Evolutionary conservation across 257 asterid genomes (phyloP).

Genomic region (Verbascum thapsus): DNA sequence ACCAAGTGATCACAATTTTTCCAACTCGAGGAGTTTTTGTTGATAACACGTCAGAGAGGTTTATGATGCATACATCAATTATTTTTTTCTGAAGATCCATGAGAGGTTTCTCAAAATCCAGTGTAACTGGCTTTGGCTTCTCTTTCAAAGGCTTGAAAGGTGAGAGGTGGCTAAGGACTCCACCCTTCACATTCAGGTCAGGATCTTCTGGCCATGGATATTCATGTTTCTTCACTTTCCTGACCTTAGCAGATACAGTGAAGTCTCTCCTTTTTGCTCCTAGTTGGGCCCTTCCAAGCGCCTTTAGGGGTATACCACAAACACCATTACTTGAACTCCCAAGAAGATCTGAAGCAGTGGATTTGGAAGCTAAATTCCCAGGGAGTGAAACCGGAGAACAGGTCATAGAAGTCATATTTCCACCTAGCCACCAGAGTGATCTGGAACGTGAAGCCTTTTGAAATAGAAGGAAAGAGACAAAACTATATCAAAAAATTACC

Average conservation of each 20-base stretch:
- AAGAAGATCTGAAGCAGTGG: slow-evolving; percentile 75
- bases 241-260: slow-evolving; percentile 57
- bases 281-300: slow-evolving; percentile 59
- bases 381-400: slow-evolving; percentile 60
- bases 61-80: slow-evolving; percentile 53
- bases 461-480: slow-evolving; percentile 1
- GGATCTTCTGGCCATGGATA: slow-evolving; percentile 88
- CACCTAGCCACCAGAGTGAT: slow-evolving; percentile 29
- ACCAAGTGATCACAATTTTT: slow-evolving; percentile 18
- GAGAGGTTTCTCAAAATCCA: slow-evolving; percentile 93
- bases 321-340: slow-evolving; percentile 67
- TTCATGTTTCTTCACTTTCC: slow-evolving; percentile 74
- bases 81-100: slow-evolving; percentile 77
- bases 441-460: slow-evolving; percentile 15
- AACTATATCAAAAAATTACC: not conserved
- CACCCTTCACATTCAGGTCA: slow-evolving; percentile 89
- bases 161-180: slow-evolving; percentile 83
- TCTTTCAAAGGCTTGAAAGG: slow-evolving; percentile 91
- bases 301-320: slow-evolving; percentile 67
- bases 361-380: slow-evolving; percentile 57
- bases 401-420: slow-evolving; percentile 59
- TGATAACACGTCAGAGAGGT: not conserved
- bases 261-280: slow-evolving; percentile 58
- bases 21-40: slow-evolving; percentile 31
- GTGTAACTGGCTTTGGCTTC: slow-evolving; percentile 87